A percentile compares a stretch with the other conserved stretches of the same genome.
Evolutionary conservation across 331 rosid species (phyloP).

Genomic region (Dryas integrifolia): DNA sequence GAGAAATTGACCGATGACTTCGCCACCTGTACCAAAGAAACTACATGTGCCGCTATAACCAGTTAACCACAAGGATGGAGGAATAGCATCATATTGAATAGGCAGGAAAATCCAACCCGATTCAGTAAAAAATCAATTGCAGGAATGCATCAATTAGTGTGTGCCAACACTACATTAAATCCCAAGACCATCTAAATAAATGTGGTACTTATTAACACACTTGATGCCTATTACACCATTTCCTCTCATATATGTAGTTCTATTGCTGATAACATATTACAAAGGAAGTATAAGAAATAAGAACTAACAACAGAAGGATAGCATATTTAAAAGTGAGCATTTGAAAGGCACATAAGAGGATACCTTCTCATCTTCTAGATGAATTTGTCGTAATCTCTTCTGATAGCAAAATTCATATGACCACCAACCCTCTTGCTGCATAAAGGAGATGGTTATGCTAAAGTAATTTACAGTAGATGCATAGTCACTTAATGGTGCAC

Average conservation of each 20-base stretch:
- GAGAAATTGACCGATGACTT: neutral
- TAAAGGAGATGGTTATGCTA: slow-evolving; percentile 22
- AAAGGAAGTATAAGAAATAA: slow-evolving; percentile 18
- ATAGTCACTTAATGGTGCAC: neutral
- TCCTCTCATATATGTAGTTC: neutral
- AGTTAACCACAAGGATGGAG: neutral
- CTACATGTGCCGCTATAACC: neutral
- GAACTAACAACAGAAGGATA: slow-evolving; percentile 6
- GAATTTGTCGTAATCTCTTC: slow-evolving; percentile 67
- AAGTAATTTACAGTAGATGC: slow-evolving; percentile 14
- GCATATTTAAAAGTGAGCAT: slow-evolving; percentile 1
- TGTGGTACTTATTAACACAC: neutral
- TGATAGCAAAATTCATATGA: slow-evolving; percentile 94
- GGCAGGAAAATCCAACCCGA: neutral
- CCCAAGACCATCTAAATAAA: neutral
- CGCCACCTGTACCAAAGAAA: too few species aligned
- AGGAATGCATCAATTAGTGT: slow-evolving; percentile 11
- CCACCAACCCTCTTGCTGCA: slow-evolving; percentile 99
- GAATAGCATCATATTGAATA: neutral
- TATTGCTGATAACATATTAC: neutral
- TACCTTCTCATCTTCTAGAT: slow-evolving; percentile 86
- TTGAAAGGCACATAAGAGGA: slow-evolving; percentile 13
- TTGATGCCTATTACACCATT: neutral
- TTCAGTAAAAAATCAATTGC: neutral
- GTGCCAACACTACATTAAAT: neutral